phyloP scores from a whole-genome alignment of 768 basidiomycete genomes.

The Clitopilus passeckerianus region DNA sequence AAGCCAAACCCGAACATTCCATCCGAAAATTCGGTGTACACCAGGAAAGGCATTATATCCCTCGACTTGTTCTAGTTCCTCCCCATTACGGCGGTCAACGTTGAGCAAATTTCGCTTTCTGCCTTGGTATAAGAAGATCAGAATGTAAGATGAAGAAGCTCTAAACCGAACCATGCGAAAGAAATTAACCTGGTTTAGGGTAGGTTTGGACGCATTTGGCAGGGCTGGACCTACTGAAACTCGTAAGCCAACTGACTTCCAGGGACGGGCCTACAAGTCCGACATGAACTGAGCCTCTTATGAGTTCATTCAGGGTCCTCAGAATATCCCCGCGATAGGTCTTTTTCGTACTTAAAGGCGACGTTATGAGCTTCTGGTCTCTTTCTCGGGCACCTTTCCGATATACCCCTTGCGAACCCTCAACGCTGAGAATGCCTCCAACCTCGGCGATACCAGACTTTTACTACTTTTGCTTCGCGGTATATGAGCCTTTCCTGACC shows the following conservation, averaged over 20 bases:
- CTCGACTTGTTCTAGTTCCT: slow-evolving; percentile 63
- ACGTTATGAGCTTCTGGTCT: not conserved
- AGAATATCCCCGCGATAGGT: not conserved
- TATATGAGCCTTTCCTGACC: slow-evolving; percentile 70
- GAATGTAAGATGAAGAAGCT: slow-evolving; percentile 17
- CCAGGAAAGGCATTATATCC: slow-evolving; percentile 66
- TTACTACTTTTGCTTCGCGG: slow-evolving; percentile 70
- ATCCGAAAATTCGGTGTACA: slow-evolving; percentile 15
- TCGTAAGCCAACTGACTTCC: slow-evolving; percentile 1
- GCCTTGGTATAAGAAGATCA: slow-evolving; percentile 65
- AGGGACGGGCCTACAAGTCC: slow-evolving; percentile 9
- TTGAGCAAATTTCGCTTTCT: slow-evolving; percentile 32
- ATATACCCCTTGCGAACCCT: not conserved
- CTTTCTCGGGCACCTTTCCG: not conserved
- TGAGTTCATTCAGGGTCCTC: slow-evolving; percentile 6
- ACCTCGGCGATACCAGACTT: slow-evolving; percentile 65
- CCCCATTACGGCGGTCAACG: slow-evolving; percentile 70
- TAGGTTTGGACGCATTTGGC: slow-evolving; percentile 16
- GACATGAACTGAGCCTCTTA: slow-evolving; percentile 8
- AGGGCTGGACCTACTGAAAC: slow-evolving; percentile 10
- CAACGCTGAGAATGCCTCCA: slow-evolving; percentile 28
- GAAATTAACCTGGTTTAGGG: slow-evolving; percentile 32
- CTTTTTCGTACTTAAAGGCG: not conserved
- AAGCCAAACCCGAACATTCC: slow-evolving; percentile 33
- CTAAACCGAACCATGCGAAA: slow-evolving; percentile 1